Evolutionary conservation across 1,284 basidiomycete species (phyloP).

Genomic region (Ustilago lituana): DNA sequence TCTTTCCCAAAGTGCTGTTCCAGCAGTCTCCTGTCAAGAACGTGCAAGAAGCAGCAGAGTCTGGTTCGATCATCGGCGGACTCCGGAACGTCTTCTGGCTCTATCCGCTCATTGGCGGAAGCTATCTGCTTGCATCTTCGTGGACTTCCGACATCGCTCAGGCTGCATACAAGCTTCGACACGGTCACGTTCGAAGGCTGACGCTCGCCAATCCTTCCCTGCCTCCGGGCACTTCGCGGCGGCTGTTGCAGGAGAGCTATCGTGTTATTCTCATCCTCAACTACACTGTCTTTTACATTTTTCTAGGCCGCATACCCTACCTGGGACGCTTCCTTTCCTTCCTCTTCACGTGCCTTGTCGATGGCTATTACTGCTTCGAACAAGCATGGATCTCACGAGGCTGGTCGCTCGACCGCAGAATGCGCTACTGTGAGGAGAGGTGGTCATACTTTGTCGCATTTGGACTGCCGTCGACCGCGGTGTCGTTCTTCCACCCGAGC

Average conservation of each 20-base stretch:
- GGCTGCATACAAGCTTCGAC: slow-evolving; percentile 53
- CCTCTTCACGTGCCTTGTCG: slow-evolving; percentile 62
- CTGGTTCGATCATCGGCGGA: slow-evolving; percentile 30
- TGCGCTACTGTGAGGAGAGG: slow-evolving; percentile 64
- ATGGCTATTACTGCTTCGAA: slow-evolving; percentile 67
- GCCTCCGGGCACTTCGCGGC: slow-evolving; percentile 40
- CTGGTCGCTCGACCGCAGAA: slow-evolving; percentile 49
- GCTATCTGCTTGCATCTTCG: slow-evolving; percentile 62
- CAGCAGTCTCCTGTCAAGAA: slow-evolving; percentile 15
- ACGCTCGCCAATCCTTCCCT: slow-evolving; percentile 39
- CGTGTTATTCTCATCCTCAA: slow-evolving; percentile 59
- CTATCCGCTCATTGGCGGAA: slow-evolving; percentile 63
- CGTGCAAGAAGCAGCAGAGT: slow-evolving; percentile 11
- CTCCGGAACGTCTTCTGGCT: slow-evolving; percentile 61
- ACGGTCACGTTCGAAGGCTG: slow-evolving; percentile 28
- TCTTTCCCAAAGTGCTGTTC: slow-evolving; percentile 61
- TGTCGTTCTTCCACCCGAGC: slow-evolving; percentile 66
- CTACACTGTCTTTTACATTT: slow-evolving; percentile 54
- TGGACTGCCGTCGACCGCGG: slow-evolving; percentile 62
- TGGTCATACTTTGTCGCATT: slow-evolving; percentile 67
- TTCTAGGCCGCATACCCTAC: slow-evolving; percentile 54
- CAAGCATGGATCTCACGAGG: slow-evolving; percentile 63
- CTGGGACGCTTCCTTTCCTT: slow-evolving; percentile 57
- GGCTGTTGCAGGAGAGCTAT: slow-evolving; percentile 55
- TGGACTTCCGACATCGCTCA: slow-evolving; percentile 64